A percentile compares a stretch with the other conserved stretches of the same genome.
These are phyloP conservation scores for Ogataea allantospora DNA, from an alignment of 805 yeast species.

Conservation along the genomic window DNA sequence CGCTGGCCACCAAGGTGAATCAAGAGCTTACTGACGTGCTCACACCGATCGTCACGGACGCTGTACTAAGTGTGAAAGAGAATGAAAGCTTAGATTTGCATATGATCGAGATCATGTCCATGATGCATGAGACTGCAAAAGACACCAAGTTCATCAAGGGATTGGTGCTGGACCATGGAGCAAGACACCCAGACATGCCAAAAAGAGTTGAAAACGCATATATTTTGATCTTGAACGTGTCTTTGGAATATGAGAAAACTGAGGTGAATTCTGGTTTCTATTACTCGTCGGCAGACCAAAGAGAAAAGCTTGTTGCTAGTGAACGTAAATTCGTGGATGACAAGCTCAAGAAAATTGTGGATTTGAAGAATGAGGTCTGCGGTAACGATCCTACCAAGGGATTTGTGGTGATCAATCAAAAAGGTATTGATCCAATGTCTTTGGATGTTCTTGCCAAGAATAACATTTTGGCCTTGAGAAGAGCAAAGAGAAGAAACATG, in stretches of 20 bases:
- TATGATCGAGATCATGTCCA: slow-evolving; percentile 97
- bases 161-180: slow-evolving; percentile 95
- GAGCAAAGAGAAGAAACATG: slow-evolving; percentile 99
- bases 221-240: slow-evolving; percentile 85
- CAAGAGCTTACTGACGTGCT: slow-evolving; percentile 73
- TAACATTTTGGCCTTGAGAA: slow-evolving; percentile 88
- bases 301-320: slow-evolving; percentile 89
- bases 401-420: slow-evolving; percentile 94
- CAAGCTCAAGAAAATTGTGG: slow-evolving; percentile 86
- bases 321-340: slow-evolving; percentile 95
- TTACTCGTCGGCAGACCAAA: slow-evolving; percentile 92
- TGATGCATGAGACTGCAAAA: slow-evolving; percentile 88
- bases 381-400: slow-evolving; percentile 68
- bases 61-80: slow-evolving; percentile 75
- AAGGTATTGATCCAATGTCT: slow-evolving; percentile 98
- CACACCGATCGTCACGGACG: slow-evolving; percentile 95
- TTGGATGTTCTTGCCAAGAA: slow-evolving; percentile 90
- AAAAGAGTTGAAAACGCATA: slow-evolving; percentile 77
- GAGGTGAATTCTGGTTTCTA: slow-evolving; percentile 96
- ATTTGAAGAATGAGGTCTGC: slow-evolving; percentile 89
- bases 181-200: slow-evolving; percentile 99
- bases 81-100: slow-evolving; percentile 71
- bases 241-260: slow-evolving; percentile 94
- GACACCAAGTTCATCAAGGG: slow-evolving; percentile 85
- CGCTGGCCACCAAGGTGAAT: slow-evolving; percentile 83